These are phyloP conservation scores for Rosa rugosa DNA, from an alignment of 306 rosid species.

Conservation along the genomic window DNA sequence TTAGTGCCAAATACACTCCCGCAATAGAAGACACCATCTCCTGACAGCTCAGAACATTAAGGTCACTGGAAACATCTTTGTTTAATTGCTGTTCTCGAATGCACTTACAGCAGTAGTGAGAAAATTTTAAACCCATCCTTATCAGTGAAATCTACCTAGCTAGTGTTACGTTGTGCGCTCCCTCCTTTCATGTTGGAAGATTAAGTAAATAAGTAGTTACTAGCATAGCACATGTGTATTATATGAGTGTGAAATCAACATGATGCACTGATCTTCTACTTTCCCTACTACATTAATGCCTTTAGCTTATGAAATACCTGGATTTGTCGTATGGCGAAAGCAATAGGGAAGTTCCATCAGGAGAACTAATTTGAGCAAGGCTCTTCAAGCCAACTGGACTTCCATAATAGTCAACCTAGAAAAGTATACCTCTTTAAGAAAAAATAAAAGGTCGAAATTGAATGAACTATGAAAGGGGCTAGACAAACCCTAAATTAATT, in stretches of 20 bases:
- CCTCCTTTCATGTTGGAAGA: no score
- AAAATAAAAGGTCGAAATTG: neutral
- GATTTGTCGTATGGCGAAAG: no score
- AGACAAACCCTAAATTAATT: constrained; percentile 13
- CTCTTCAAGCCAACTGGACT: constrained; percentile 88
- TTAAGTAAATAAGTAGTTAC: no score
- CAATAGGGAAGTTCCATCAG: no score
- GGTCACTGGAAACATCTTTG: neutral
- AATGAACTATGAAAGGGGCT: neutral
- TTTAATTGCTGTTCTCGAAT: neutral
- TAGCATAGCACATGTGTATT: no score
- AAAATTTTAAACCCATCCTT: neutral
- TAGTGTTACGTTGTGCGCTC: no score
- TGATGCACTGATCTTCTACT: no score
- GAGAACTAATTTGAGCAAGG: constrained; percentile 94
- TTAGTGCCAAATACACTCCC: constrained; percentile 1
- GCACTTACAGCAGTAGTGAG: neutral
- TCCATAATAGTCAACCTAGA: constrained; percentile 95
- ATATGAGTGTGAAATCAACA: no score
- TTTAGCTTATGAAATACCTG: no score
- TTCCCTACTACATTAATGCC: no score
- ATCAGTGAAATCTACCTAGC: neutral
- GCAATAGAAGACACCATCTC: constrained; percentile 1
- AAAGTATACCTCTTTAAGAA: constrained; percentile 27
- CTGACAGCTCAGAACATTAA: constrained; percentile 9